Evolutionary conservation across 495 filamentous ascomycete genomes (phyloP), one percentile per base, ranked within the genome.

Genomic region (Emericellopsis terricola): DNA sequence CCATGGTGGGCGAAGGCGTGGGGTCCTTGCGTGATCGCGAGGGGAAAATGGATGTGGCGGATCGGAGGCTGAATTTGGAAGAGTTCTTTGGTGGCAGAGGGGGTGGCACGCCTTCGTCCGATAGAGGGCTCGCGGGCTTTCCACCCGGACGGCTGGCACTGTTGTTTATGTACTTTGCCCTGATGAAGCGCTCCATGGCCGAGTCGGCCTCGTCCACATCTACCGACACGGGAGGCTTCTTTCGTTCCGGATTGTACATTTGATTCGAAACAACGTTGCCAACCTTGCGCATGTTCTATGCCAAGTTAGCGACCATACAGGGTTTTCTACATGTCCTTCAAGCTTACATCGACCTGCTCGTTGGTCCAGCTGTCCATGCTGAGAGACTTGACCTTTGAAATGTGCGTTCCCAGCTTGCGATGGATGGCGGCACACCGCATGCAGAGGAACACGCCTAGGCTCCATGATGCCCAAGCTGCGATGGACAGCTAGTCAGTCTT

Each of bases 381-480:
- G 60, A 96, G 59, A 7, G 85, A 94, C 56, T 97, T 97, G 56
- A 97, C 82, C 55, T 96, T 97, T 29, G 87, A 93, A 37, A 97
- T 81, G 51, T 97, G 89, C 33, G 86, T 96, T 34, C 91, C 91
- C 46, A 96, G 65, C 56, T 96, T 96, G 46, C 89, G 83, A 62
- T 97, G 89, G 51, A 96, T 63, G 19, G 83, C 69, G 37, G 86
- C 89, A 68, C 89, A 97, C 50, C 91, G 82, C 78, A 94, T 86
- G 60, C 89, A 97, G 4, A 97, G 68, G 57, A 97, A 97, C 33
- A 94, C 72, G 20, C 89, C 89, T 56, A 97, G 65, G 85, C 93
- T 35, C 39, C 34, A 38, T 19, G 11, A 26, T 28, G 33, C 23
- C 23, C 23, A 26, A 26, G 23, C 23, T 26, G 23, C 6, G 23